Base-by-base conservation (phyloP, 495 filamentous ascomycete genomes). In the Elasticomyces elasticus region DNA sequence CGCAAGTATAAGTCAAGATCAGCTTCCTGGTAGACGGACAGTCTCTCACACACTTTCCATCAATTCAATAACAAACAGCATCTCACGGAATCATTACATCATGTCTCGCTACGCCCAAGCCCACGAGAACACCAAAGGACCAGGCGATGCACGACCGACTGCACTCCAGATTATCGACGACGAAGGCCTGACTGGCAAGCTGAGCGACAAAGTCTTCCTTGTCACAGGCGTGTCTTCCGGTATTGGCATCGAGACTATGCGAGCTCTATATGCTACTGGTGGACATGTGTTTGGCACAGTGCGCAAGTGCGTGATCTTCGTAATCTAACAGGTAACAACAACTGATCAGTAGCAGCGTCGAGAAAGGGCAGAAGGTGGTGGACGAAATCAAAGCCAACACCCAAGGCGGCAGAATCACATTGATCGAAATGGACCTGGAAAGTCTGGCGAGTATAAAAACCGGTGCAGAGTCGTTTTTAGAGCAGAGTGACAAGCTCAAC, bases 71-170 rank as follows among this genome's bases (percentile, higher is more conserved):
- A n/a, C n/a, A n/a, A n/a, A n/a, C n/a, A n/a, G n/a, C n/a, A n/a
- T n/a, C n/a, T n/a, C n/a, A n/a, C n/a, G n/a, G n/a, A n/a, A n/a
- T n/a, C n/a, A n/a, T n/a, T n/a, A n/a, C n/a, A n/a, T n/a, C n/a
- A n/a, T n/a, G n/a, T n/a, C n/a, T n/a, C n/a, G n/a, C n/a, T 58
- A 80, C 60, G 61, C 69, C 30, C 68, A 64, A 46, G 64, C 61
- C 6, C 72, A 77, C 59, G 54, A 48, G n/a, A 59, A 67, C 26
- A 67, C 67, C 13, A 51, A 73, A 46, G 78, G 79, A 9, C 62
- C 71, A n/a, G 73, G 75, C 3, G 78, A 83, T 64, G 64, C 66
- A 13, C 76, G 79, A 15, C 77, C 77, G 22, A 81, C 78, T 6
- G 78, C 74, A 13, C 55, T 75, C 15, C 71, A 78, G 52, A 72